Evolutionary conservation across 2,329 filamentous ascomycete species (phyloP).

Genomic region (Dactylella cylindrospora): DNA sequence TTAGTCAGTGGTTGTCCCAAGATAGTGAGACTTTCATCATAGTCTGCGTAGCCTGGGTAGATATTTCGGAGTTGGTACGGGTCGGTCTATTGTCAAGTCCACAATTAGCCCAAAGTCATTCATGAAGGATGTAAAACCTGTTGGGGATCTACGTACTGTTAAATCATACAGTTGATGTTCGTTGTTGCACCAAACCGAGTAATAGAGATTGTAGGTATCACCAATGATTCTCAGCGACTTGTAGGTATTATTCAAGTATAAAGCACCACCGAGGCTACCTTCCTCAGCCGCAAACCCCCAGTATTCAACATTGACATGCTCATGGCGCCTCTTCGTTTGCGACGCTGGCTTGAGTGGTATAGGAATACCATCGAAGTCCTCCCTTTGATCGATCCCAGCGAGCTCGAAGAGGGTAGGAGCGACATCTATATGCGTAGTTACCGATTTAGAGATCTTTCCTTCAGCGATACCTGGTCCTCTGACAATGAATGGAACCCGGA

Average conservation of each 20-base stretch:
- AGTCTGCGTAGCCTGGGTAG: conserved; percentile 47
- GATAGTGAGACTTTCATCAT: conserved; percentile 47
- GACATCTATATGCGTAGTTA: conserved; percentile 66
- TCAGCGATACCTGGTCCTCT: conserved; percentile 60
- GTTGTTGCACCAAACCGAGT: conserved; percentile 69
- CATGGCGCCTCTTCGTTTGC: conserved; percentile 52
- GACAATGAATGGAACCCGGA: conserved; percentile 63
- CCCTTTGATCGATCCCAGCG: conserved; percentile 53
- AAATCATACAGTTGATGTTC: conserved; percentile 69
- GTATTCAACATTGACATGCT: conserved; percentile 63
- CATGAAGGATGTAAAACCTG: background rate
- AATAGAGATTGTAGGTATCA: conserved; percentile 63
- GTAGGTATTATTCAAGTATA: conserved; percentile 60
- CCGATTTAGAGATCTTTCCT: conserved; percentile 54
- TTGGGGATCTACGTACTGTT: conserved; percentile 53
- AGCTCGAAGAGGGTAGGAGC: conserved; percentile 62
- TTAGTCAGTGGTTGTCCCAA: conserved; percentile 52
- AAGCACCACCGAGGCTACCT: conserved; percentile 44
- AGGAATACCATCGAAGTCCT: conserved; percentile 62
- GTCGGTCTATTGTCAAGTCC: conserved; percentile 54
- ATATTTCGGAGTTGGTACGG: conserved; percentile 59
- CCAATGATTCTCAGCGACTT: conserved; percentile 62
- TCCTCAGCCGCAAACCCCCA: conserved; percentile 58
- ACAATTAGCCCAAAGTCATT: background rate
- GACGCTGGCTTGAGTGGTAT: conserved; percentile 54